A percentile compares a stretch with the other conserved stretches of the same genome.
These are phyloP conservation scores for Astragalus membranaceus DNA, from an alignment of 306 rosid species.

Conservation along the genomic window DNA sequence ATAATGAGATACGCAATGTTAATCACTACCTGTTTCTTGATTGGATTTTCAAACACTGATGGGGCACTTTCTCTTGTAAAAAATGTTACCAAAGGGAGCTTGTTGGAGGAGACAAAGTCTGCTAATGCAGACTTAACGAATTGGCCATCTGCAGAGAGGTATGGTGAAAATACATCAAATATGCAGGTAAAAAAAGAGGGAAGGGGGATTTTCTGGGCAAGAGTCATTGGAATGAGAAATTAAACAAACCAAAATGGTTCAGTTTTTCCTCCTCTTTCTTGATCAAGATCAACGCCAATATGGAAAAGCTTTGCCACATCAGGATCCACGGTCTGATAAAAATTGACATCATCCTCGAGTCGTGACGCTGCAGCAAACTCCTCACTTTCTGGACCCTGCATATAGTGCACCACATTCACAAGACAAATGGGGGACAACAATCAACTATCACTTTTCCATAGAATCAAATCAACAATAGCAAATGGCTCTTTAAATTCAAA, in stretches of 20 bases:
- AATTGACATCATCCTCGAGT: slow-evolving; percentile 84
- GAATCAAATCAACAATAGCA: neutral
- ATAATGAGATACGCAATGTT: too few species aligned
- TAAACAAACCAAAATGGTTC: slow-evolving; percentile 79
- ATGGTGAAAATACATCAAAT: slow-evolving; percentile 7
- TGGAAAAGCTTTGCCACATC: slow-evolving; percentile 39
- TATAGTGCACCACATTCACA: slow-evolving; percentile 1
- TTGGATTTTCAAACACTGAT: slow-evolving; percentile 69
- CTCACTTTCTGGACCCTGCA: slow-evolving; percentile 85
- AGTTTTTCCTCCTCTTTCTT: too few species aligned
- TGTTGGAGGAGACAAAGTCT: slow-evolving; percentile 72
- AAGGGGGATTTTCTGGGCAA: neutral
- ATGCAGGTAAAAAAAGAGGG: neutral
- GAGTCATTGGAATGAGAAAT: neutral
- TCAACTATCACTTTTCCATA: neutral
- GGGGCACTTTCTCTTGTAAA: slow-evolving; percentile 90
- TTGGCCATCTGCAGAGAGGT: slow-evolving; percentile 57
- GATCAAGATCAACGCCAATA: too few species aligned
- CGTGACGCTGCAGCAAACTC: slow-evolving; percentile 92
- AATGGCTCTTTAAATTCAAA: neutral
- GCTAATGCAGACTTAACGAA: slow-evolving; percentile 63
- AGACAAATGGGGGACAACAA: slow-evolving; percentile 5
- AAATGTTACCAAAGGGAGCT: slow-evolving; percentile 75
- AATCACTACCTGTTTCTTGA: slow-evolving; percentile 83
- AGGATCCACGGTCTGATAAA: slow-evolving; percentile 81